Evolutionary conservation across 2,329 filamentous ascomycete genomes (phyloP).

Genomic region (Akanthomyces dipterigenus): DNA sequence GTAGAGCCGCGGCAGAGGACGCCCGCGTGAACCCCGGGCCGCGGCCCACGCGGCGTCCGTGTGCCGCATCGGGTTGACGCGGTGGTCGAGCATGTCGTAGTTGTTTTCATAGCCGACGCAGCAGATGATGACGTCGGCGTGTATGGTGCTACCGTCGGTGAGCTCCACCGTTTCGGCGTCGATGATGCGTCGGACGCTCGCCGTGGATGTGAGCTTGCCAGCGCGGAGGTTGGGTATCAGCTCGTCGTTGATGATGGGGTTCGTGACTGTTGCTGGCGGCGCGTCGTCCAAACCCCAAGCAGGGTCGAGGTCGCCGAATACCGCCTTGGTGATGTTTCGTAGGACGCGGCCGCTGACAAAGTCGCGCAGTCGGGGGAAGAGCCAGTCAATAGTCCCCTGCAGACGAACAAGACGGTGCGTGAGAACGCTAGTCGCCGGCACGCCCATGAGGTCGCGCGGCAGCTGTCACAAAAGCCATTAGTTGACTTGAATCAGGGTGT

Average conservation of each 20-base stretch:
- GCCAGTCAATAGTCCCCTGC: not conserved
- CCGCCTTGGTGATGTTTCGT: not conserved
- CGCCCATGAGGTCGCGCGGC: conserved; percentile 6
- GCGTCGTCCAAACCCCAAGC: conserved; percentile 23
- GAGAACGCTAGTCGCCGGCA: conserved; percentile 5
- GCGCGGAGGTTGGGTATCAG: conserved; percentile 29
- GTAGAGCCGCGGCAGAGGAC: conserved; percentile 30
- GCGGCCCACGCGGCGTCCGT: conserved; percentile 16
- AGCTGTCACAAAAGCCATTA: not conserved
- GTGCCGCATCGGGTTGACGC: conserved; percentile 21
- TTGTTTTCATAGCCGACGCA: conserved; percentile 30
- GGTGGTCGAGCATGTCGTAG: conserved; percentile 22
- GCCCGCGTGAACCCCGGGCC: conserved; percentile 22
- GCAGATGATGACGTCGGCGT: conserved; percentile 26
- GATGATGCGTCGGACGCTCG: conserved; percentile 20
- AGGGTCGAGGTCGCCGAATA: not conserved
- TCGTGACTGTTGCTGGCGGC: conserved; percentile 18
- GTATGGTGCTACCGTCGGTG: conserved; percentile 21
- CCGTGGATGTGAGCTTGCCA: conserved; percentile 27
- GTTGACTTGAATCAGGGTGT: not conserved
- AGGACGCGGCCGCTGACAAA: not conserved
- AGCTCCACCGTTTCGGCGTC: conserved; percentile 21
- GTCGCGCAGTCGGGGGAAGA: conserved; percentile 4
- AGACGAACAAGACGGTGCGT: conserved; percentile 6
- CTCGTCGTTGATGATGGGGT: conserved; percentile 23